phyloP scores from a whole-genome alignment of 148 eudicot genomes.

The Fagopyrum tataricum region DNA sequence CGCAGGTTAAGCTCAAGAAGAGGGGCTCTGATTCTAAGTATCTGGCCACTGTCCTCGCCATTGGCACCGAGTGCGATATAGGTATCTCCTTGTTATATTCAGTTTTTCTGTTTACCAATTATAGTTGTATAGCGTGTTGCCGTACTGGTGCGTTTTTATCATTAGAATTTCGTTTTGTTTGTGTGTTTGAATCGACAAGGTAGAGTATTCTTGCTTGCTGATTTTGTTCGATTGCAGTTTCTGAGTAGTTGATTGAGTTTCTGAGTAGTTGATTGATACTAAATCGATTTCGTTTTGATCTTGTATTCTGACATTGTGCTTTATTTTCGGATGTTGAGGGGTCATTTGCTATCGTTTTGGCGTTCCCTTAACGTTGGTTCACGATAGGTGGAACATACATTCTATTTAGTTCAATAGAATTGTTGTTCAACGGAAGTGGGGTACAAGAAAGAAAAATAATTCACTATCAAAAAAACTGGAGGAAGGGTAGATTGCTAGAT shows the following conservation, averaged over 20 bases:
- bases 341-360: background rate
- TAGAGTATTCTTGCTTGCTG: no score
- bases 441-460: background rate
- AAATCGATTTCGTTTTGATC: no score
- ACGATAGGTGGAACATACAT: background rate
- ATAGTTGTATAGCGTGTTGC: no score
- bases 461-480: background rate
- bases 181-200: no score
- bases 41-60: conserved; percentile 15
- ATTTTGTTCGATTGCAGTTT: no score
- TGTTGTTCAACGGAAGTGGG: background rate
- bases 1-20: conserved; percentile 22
- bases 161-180: no score
- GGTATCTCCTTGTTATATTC: background rate
- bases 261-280: no score
- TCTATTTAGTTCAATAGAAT: background rate
- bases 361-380: background rate
- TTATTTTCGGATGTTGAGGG: background rate
- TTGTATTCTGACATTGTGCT: background rate
- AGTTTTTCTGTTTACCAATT: background rate
- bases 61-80: conserved; percentile 20
- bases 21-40: conserved; percentile 20
- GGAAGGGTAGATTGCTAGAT: background rate
- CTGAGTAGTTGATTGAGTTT: no score
- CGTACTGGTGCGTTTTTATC: no score